Percentiles rank a stretch among this genome's conserved stretches.
phyloP scores from a whole-genome alignment of 257 asterid species.

The Solanum lycopersicoides region DNA sequence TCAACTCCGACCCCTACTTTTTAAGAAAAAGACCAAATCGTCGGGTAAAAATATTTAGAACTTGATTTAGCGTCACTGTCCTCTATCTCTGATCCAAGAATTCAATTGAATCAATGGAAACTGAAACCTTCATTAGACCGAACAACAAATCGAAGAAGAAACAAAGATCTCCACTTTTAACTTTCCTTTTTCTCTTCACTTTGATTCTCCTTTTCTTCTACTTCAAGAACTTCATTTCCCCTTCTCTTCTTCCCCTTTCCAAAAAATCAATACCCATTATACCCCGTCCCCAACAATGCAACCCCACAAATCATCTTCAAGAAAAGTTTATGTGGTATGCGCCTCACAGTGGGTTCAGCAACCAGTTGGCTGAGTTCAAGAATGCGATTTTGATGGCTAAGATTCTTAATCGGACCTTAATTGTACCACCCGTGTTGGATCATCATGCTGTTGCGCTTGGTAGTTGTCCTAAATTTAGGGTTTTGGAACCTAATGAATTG shows the following conservation, averaged over 20 bases:
- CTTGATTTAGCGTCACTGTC: neutral
- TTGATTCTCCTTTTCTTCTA: slow-evolving; percentile 31
- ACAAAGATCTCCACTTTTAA: slow-evolving; percentile 4
- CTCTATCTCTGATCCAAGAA: neutral
- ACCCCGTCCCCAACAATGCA: neutral
- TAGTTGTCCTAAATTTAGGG: slow-evolving; percentile 94
- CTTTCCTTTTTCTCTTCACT: slow-evolving; percentile 8
- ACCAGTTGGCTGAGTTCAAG: slow-evolving; percentile 83
- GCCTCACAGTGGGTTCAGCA: slow-evolving; percentile 97
- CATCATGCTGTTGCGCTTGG: slow-evolving; percentile 91
- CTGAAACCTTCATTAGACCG: neutral
- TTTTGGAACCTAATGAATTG: slow-evolving; percentile 58
- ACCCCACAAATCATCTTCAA: neutral
- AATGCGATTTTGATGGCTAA: slow-evolving; percentile 67
- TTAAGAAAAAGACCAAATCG: neutral
- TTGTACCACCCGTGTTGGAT: slow-evolving; percentile 84
- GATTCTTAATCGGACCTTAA: slow-evolving; percentile 66
- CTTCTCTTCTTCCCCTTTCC: slow-evolving; percentile 28
- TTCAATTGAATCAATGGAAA: neutral
- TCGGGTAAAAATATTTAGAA: neutral
- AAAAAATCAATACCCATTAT: slow-evolving; percentile 13
- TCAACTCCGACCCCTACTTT: neutral
- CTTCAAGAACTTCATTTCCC: slow-evolving; percentile 23
- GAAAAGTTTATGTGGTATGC: slow-evolving; percentile 82
- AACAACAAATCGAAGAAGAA: neutral